Base-by-base conservation (phyloP, 768 basidiomycete species). In the Dictyophora rubrovolvata region DNA sequence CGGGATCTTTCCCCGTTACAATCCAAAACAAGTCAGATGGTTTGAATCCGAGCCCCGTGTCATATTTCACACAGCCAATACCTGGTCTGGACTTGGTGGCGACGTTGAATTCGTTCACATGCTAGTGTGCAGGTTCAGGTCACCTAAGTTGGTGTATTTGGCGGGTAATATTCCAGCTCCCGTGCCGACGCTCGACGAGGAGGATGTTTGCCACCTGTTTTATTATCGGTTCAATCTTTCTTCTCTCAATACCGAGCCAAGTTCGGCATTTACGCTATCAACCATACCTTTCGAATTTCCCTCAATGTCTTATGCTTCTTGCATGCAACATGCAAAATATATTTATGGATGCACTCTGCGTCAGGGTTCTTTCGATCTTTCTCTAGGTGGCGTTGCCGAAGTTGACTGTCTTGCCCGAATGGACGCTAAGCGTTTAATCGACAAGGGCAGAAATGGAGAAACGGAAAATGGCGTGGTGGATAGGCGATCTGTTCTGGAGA, bases 201-300 rank as follows among this genome's bases (percentile, higher is more conserved):
- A 70, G 48, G 72, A 72, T 55, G 63, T 68, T 9, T 71, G 70
- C 35, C 66, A 64, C 23, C 62, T 74, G 16, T 67, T 69, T 59
- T 73, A 70, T 60, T 68, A 73, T 61, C 68, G 69, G 20, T 71
- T 72, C 63, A 56, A 61, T 56, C 50, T 68, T 35, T 62, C 63
- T n/a, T 20, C 52, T 55, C 6, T 37, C 61, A 49, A 12, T 34
- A 56, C 6, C 52, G 18, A 48, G 50, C 53, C 62, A 12, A 35
- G 60, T 0, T 69, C 73, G 54, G 65, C 67, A 1, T 74, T 73
- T 63, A 67, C 72, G 1, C 66, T 74, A 20, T 60, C 64, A 1
- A 60, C 65, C 18, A 73, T 73, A 22, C 72, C 73, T 2, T 71
- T 73, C 66, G 73, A 74, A 56, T 74, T 74, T 51, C 72, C 73